phyloP scores from a whole-genome alignment of 805 yeast species.

The Cyberlindnera euphorbiae region DNA sequence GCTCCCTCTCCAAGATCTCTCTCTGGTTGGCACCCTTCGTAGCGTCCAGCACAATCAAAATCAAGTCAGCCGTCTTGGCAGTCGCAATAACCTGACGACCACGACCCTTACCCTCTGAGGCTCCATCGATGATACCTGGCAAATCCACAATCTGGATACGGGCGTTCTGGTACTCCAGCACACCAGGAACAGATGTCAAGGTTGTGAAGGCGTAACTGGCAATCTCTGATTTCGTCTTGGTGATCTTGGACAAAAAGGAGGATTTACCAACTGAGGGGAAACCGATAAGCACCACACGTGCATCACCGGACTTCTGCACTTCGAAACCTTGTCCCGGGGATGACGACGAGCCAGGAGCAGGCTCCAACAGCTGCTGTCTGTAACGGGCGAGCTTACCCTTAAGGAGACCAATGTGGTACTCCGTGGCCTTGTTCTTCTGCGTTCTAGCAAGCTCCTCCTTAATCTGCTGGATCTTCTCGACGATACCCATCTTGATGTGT shows the following conservation, averaged over 20 bases:
- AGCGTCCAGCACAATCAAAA: conserved; percentile 92
- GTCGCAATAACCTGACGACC: conserved; percentile 97
- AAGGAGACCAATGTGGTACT: conserved; percentile 88
- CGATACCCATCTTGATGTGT: conserved; percentile 13
- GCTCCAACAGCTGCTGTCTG: conserved; percentile 87
- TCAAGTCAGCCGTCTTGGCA: conserved; percentile 89
- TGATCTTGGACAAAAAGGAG: conserved; percentile 80
- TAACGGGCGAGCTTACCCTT: conserved; percentile 93
- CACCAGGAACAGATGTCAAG: conserved; percentile 94
- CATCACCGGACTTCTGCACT: conserved; percentile 93
- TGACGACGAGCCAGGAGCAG: conserved; percentile 64
- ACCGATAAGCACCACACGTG: conserved; percentile 91
- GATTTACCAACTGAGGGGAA: conserved; percentile 98
- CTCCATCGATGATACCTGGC: conserved; percentile 97
- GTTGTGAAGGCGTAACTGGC: conserved; percentile 96
- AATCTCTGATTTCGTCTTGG: conserved; percentile 90
- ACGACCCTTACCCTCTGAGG: conserved; percentile 95
- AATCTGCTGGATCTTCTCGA: conserved; percentile 18
- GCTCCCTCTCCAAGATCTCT: conserved; percentile 77
- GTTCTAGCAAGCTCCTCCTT: conserved; percentile 81
- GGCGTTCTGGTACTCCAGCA: conserved; percentile 91
- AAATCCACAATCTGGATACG: conserved; percentile 96
- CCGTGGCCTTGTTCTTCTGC: conserved; percentile 97
- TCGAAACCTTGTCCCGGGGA: conserved; percentile 84
- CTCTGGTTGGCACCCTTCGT: conserved; percentile 91